Percentiles rank a stretch among this genome's conserved stretches.
phyloP scores from a whole-genome alignment of 192 early-diverging fungal genomes.

The Pilaira anomala region DNA sequence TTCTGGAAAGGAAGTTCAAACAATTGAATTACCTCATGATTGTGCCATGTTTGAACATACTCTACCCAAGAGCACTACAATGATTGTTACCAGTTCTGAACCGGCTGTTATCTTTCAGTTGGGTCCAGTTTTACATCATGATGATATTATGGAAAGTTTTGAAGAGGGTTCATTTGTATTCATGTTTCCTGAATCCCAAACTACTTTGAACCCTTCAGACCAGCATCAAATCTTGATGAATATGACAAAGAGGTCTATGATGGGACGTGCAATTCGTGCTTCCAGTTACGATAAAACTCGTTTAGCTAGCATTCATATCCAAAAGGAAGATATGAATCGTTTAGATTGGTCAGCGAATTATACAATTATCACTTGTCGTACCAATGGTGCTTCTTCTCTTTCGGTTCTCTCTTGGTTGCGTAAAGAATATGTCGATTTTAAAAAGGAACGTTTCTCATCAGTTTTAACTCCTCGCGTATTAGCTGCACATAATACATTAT shows the following conservation, averaged over 20 bases:
- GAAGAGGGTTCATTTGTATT: not conserved
- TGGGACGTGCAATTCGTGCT: not conserved
- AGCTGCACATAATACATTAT: not conserved
- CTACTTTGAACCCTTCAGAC: not conserved
- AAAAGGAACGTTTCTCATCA: not conserved
- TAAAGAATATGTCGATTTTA: not conserved
- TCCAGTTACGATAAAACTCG: not conserved
- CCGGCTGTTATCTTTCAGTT: not conserved
- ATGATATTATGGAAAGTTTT: not conserved
- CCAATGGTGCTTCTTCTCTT: not conserved
- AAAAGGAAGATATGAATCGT: not conserved
- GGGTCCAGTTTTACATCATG: not conserved
- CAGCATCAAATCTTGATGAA: not conserved
- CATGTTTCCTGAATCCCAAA: not conserved
- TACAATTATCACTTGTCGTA: not conserved
- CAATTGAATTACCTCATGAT: not conserved
- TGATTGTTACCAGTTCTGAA: not conserved
- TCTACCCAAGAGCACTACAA: not conserved
- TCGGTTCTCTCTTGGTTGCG: slow-evolving; percentile 9
- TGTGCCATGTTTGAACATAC: not conserved
- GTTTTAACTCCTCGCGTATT: not conserved
- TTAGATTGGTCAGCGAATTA: not conserved
- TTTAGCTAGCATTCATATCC: not conserved
- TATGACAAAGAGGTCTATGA: not conserved
- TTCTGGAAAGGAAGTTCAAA: not conserved